Evolutionary conservation across 306 rosid genomes (phyloP), one percentile per base, ranked within the genome.

Genomic region (Casuarina equisetifolia): DNA sequence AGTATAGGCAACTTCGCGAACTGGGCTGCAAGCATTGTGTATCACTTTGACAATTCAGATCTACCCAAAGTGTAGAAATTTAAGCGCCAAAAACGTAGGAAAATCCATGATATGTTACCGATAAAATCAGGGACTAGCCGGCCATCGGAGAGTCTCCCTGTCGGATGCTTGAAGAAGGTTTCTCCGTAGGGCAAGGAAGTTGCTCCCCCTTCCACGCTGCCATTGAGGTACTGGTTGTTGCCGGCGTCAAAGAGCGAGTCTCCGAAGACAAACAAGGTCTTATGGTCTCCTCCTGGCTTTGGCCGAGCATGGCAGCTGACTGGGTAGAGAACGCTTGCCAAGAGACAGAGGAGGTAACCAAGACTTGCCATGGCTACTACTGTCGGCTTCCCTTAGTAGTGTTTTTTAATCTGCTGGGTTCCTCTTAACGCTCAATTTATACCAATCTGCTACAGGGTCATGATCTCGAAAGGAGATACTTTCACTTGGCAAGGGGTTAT

Each of bases 71-170:
- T 5, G 35, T 7, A 67, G 25, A n/a, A 6, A 6, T 1, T 44
- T 8, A 44, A 44, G 9, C 5, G 48, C 25, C 1, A 15, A 25
- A n/a, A 2, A n/a, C 3, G 12, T 7, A 15, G 46, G 0, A 3
- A 39, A 5, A 6, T 1, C 0, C 12, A 35, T 32, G 8, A 35
- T 4, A 7, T 4, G 38, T 66, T 51, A 84, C 88, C 82, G n/a
- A 86, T 64, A 55, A 84, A 79, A 67, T 86, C 86, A 0, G 84
- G 82, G 50, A 86, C 55, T 15, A 86, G 7, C 3, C 88, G 86
- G 6, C 90, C 90, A 52, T 86, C 79, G 4, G 82, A 81, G 42
- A 54, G n/a, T 76, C 88, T 76, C 12, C 88, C 90, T 0, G 86
- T 79, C 16, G 87, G 76, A 48, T 73, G 32, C 12, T 59, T 64